These are phyloP conservation scores for Auriscalpium orientale DNA, from an alignment of 768 basidiomycete species.

Conservation along the genomic window DNA sequence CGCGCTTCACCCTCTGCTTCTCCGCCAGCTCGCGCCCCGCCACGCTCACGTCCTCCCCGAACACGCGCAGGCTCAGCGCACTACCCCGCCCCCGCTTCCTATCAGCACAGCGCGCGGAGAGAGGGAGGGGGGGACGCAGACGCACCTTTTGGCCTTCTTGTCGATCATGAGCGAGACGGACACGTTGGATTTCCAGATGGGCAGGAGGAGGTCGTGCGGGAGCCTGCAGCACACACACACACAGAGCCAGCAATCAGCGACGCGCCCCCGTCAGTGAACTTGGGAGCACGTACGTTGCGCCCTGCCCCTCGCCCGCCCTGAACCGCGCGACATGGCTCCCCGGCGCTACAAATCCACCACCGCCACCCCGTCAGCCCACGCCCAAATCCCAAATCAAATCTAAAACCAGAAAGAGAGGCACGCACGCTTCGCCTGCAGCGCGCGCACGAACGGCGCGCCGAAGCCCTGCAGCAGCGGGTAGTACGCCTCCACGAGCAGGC, in stretches of 20 bases:
- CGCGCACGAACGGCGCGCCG: slow-evolving; percentile 46
- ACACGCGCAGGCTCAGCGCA: slow-evolving; percentile 80
- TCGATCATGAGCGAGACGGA: slow-evolving; percentile 91
- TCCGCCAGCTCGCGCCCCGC: slow-evolving; percentile 32
- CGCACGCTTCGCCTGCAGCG: slow-evolving; percentile 50
- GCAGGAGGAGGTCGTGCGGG: slow-evolving; percentile 77
- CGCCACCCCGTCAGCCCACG: slow-evolving; percentile 16
- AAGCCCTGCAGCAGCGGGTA: slow-evolving; percentile 74
- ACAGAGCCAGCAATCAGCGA: background rate
- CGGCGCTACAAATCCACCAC: slow-evolving; percentile 30
- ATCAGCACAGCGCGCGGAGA: background rate
- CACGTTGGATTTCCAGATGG: slow-evolving; percentile 89
- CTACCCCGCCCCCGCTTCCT: slow-evolving; percentile 34
- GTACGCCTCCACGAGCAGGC: slow-evolving; percentile 63
- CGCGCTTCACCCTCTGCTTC: slow-evolving; percentile 15
- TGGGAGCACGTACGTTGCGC: slow-evolving; percentile 44
- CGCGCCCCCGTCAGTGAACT: too few species aligned
- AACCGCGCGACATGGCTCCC: slow-evolving; percentile 76
- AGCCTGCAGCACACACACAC: too few species aligned
- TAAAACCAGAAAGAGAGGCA: slow-evolving; percentile 9
- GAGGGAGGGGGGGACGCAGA: background rate
- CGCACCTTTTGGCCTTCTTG: slow-evolving; percentile 90
- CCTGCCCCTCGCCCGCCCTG: slow-evolving; percentile 41
- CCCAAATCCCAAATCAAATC: background rate
- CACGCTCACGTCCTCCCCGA: slow-evolving; percentile 68